Conservation (phyloP, 2,329 filamentous ascomycete species). For the Cercospora citrullina region DNA sequence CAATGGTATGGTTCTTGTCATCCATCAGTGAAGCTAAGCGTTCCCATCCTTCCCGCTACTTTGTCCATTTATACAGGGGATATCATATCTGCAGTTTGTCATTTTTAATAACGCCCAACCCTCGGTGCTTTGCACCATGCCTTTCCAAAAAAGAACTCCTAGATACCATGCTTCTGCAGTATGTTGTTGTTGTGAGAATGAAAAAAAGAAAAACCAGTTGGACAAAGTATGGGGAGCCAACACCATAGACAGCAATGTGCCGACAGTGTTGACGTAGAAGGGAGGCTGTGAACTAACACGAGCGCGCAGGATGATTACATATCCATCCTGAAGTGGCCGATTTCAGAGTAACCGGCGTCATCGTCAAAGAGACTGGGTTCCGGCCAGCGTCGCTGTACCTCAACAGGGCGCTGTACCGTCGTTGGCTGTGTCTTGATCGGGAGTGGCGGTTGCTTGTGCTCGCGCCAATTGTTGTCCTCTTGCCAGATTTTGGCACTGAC, state of each 20-base stretch:
- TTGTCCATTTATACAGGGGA: constrained; percentile 23
- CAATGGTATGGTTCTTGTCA: background rate
- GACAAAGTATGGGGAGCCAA: constrained; percentile 17
- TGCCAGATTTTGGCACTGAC: constrained; percentile 45
- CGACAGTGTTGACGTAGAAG: constrained; percentile 17
- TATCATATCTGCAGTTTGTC: constrained; percentile 28
- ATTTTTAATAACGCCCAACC: constrained; percentile 14
- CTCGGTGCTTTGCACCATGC: constrained; percentile 18
- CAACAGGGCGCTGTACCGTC: constrained; percentile 14
- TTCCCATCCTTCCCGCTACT: constrained; percentile 17
- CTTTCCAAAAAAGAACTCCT: constrained; percentile 16
- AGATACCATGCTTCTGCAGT: constrained; percentile 21
- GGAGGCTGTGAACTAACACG: constrained; percentile 15
- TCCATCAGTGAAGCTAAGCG: constrained; percentile 17
- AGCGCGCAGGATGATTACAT: constrained; percentile 19
- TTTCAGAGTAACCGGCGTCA: constrained; percentile 22
- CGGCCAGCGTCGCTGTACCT: constrained; percentile 29
- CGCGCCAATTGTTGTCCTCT: constrained; percentile 53
- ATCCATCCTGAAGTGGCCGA: constrained; percentile 72
- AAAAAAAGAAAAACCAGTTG: constrained; percentile 20
- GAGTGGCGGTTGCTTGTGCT: constrained; percentile 38
- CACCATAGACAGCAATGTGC: background rate
- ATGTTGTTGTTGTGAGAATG: constrained; percentile 19
- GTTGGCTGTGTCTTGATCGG: constrained; percentile 25
- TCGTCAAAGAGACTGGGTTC: constrained; percentile 41